phyloP scores from a whole-genome alignment of 192 early-diverging fungal genomes.

The Mortierella hygrophila region DNA sequence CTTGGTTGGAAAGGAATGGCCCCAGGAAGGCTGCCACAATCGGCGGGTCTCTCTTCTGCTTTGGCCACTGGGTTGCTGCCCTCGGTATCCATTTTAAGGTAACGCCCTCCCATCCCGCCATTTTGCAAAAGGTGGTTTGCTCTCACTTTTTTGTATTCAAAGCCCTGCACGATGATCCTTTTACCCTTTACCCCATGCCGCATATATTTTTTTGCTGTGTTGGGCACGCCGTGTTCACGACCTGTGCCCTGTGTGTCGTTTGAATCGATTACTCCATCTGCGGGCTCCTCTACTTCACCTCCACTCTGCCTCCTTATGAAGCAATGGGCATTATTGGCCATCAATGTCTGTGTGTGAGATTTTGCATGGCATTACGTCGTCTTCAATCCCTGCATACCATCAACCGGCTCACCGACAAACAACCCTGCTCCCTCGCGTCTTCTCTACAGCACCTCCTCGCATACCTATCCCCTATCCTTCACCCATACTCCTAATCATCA shows the following conservation, averaged over 20 bases:
- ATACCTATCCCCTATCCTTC: not conserved
- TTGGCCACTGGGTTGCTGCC: conserved; percentile 71
- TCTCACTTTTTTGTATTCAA: not conserved
- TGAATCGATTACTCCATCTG: no score
- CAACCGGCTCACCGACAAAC: not conserved
- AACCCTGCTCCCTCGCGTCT: not conserved
- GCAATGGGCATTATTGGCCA: not conserved
- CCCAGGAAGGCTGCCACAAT: conserved; percentile 66
- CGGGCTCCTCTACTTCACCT: not conserved
- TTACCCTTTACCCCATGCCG: not conserved
- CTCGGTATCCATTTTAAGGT: conserved; percentile 65
- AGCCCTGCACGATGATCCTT: not conserved
- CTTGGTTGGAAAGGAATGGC: conserved; percentile 72
- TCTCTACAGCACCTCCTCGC: no score
- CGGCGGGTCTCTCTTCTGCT: conserved; percentile 63
- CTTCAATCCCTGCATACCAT: not conserved
- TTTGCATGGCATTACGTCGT: not conserved
- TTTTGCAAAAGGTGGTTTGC: not conserved
- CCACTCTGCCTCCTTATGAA: not conserved
- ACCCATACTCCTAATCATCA: not conserved
- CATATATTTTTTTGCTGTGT: no score
- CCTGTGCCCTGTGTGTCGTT: no score
- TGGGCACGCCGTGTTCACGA: no score
- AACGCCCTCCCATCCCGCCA: conserved; percentile 15
- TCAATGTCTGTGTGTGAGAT: not conserved